phyloP scores from a whole-genome alignment of 495 filamentous ascomycete species.

The Penicillium macrosclerotiorum region DNA sequence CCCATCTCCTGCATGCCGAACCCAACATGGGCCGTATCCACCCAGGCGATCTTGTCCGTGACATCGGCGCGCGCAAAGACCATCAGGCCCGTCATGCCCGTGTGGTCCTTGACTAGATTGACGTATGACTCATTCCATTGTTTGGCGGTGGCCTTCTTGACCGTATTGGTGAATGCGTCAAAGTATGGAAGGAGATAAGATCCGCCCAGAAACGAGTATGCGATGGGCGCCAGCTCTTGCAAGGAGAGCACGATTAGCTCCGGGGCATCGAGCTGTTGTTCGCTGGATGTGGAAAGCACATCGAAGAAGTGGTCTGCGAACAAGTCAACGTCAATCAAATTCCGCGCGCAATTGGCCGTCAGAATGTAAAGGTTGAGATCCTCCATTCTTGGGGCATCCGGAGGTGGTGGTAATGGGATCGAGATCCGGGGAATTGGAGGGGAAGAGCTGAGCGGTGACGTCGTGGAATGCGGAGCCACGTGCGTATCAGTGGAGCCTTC shows the following conservation, averaged over 20 bases:
- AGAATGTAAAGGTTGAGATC: constrained; percentile 64
- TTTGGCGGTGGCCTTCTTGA: constrained; percentile 61
- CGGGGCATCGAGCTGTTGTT: constrained; percentile 44
- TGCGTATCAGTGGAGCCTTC: constrained; percentile 10
- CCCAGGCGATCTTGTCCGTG: constrained; percentile 49
- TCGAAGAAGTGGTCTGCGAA: constrained; percentile 73
- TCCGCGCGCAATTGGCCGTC: constrained; percentile 86
- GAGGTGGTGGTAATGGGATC: not conserved
- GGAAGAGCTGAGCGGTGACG: constrained; percentile 12
- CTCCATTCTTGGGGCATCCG: constrained; percentile 37
- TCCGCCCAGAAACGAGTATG: constrained; percentile 82
- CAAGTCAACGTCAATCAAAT: constrained; percentile 56
- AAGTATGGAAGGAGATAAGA: constrained; percentile 76
- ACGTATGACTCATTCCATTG: constrained; percentile 45
- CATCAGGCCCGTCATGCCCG: constrained; percentile 87
- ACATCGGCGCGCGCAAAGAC: constrained; percentile 66
- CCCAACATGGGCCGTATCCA: constrained; percentile 73
- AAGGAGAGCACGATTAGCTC: constrained; percentile 75
- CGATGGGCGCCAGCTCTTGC: constrained; percentile 86
- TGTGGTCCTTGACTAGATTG: constrained; percentile 59
- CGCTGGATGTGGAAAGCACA: constrained; percentile 52
- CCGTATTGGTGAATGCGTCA: constrained; percentile 60
- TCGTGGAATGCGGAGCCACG: constrained; percentile 8
- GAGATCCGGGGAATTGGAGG: not conserved
- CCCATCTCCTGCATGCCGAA: constrained; percentile 84